Evolutionary conservation across 495 filamentous ascomycete species (phyloP).

Genomic region (Polyplosphaeria fusca): DNA sequence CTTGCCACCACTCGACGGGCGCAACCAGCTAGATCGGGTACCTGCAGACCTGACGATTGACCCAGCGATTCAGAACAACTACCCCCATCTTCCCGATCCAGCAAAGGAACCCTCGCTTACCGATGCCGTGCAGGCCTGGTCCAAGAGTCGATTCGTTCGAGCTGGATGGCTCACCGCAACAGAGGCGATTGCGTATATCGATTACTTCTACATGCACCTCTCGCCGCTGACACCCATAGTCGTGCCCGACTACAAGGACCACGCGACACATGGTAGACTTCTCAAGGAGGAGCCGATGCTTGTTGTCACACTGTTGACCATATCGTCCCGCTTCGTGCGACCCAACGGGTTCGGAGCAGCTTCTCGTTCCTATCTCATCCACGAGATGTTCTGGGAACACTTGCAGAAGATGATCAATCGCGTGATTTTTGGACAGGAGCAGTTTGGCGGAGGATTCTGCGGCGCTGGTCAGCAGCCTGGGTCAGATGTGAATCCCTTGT

Average conservation of each 20-base stretch:
- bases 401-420: constrained; percentile 90
- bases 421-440: constrained; percentile 92
- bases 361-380: constrained; percentile 84
- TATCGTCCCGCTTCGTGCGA: constrained; percentile 78
- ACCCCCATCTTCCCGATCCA: constrained; percentile 9
- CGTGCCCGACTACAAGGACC: constrained; percentile 74
- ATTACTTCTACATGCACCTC: constrained; percentile 89
- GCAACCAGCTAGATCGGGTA: constrained; percentile 1
- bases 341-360: constrained; percentile 76
- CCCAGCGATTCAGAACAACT: constrained; percentile 23
- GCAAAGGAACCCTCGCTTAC: constrained; percentile 43
- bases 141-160: constrained; percentile 83
- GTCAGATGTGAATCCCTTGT: constrained; percentile 39
- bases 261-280: constrained; percentile 68
- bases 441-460: constrained; percentile 83
- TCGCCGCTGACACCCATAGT: constrained; percentile 89
- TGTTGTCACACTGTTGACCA: constrained; percentile 83
- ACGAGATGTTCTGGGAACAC: constrained; percentile 94
- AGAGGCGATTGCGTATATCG: constrained; percentile 88
- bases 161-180: constrained; percentile 94
- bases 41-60: constrained; percentile 20
- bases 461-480: constrained; percentile 60
- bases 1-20: not conserved
- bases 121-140: constrained; percentile 81
- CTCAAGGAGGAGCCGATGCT: constrained; percentile 89